Evolutionary conservation across 352 stramenopile species (phyloP).

Genomic region (Globisporangium acanthophoron): DNA sequence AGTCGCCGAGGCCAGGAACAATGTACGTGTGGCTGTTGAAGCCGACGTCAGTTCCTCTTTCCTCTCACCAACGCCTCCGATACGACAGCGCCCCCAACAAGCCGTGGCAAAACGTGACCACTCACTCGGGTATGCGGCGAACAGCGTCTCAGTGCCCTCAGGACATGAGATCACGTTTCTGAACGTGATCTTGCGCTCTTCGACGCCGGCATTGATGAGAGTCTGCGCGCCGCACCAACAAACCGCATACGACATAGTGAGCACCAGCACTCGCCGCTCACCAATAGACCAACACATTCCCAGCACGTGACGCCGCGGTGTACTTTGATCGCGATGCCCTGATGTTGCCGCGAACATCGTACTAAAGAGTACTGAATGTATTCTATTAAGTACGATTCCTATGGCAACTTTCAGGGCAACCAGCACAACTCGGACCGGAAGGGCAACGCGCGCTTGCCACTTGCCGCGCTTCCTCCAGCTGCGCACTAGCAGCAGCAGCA

Average conservation of each 20-base stretch:
- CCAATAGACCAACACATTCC: too few relatives aligned
- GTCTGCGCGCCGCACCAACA: constrained; percentile 25
- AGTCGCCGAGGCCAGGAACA: constrained; percentile 94
- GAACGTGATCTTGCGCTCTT: constrained; percentile 91
- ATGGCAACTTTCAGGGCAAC: too few relatives aligned
- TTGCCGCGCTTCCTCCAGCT: background rate
- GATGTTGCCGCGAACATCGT: too few relatives aligned
- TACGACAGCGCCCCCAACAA: too few relatives aligned
- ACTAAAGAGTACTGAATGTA: too few relatives aligned
- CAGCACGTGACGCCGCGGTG: too few relatives aligned
- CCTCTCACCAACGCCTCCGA: background rate
- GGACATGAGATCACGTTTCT: constrained; percentile 93
- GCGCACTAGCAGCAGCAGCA: too few relatives aligned
- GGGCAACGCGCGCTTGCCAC: background rate
- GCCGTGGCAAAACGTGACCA: constrained; percentile 28
- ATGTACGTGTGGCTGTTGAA: constrained; percentile 96
- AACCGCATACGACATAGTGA: background rate
- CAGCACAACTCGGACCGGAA: background rate
- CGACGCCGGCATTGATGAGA: constrained; percentile 80
- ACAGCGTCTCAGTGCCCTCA: constrained; percentile 84
- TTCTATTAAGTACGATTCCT: too few relatives aligned
- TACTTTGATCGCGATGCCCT: too few relatives aligned
- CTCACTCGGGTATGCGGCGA: constrained; percentile 57
- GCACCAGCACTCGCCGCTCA: background rate
- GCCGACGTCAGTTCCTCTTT: constrained; percentile 11